A percentile compares a stretch with the other conserved stretches of the same genome.
These are phyloP conservation scores for Cryptococcus neoformans DNA, from an alignment of 1,284 basidiomycete species.

Conservation along the genomic window DNA sequence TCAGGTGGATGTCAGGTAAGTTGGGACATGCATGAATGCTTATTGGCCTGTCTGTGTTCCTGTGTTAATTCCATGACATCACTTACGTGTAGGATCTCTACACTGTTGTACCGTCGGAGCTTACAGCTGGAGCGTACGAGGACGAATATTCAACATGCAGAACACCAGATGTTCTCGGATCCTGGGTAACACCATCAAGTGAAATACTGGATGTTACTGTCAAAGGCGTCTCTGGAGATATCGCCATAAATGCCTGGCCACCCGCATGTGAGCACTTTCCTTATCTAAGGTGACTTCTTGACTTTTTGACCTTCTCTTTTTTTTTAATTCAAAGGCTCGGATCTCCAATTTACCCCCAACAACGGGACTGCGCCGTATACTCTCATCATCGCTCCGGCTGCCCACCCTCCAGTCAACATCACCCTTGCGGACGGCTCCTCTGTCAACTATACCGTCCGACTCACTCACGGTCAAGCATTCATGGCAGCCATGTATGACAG, in stretches of 20 bases:
- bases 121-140: slow-evolving; percentile 17
- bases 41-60: not conserved
- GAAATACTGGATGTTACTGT: slow-evolving; percentile 24
- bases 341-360: slow-evolving; percentile 27
- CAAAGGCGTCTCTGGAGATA: slow-evolving; percentile 12
- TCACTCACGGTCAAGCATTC: slow-evolving; percentile 35
- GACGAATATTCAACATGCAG: slow-evolving; percentile 18
- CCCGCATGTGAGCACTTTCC: slow-evolving; percentile 13
- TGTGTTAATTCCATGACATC: not conserved
- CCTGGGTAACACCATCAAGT: slow-evolving; percentile 21
- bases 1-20: slow-evolving; percentile 28
- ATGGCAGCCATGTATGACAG: slow-evolving; percentile 27
- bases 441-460: slow-evolving; percentile 31
- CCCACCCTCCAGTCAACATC: slow-evolving; percentile 34
- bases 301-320: too few relatives aligned
- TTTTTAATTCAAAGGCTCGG: slow-evolving; percentile 15
- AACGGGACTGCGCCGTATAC: slow-evolving; percentile 35
- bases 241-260: slow-evolving; percentile 29
- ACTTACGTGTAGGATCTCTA: slow-evolving; percentile 21
- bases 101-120: slow-evolving; percentile 19
- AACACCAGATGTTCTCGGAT: slow-evolving; percentile 14
- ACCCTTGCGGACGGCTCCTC: slow-evolving; percentile 13
- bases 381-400: slow-evolving; percentile 30
- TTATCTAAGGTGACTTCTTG: too few relatives aligned
- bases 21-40: too few relatives aligned